Evolutionary conservation across 2,329 filamentous ascomycete genomes (phyloP).

Genomic region (Aspergillus tanneri): DNA sequence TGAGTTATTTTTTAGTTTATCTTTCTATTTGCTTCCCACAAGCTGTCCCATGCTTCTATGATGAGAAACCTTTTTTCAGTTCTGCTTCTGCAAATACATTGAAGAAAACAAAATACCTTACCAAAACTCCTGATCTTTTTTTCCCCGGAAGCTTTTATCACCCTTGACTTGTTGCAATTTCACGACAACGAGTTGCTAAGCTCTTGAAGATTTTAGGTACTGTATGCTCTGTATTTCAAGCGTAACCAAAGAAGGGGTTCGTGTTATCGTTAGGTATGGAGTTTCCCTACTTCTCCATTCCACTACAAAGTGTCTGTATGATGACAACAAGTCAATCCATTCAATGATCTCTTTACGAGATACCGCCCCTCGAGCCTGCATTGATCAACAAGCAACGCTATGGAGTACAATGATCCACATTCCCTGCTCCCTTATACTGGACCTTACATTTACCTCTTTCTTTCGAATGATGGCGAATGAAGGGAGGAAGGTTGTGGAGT

Average conservation of each 20-base stretch:
- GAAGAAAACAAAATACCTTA: constrained; percentile 61
- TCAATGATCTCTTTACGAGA: constrained; percentile 51
- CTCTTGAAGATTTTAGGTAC: constrained; percentile 15
- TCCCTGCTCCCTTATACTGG: constrained; percentile 46
- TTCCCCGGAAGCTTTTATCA: constrained; percentile 11
- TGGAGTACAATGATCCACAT: constrained; percentile 27
- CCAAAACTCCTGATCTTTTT: constrained; percentile 51
- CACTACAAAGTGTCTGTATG: constrained; percentile 39
- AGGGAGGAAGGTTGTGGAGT: constrained; percentile 50
- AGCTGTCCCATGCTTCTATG: constrained; percentile 30
- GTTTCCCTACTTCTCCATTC: constrained; percentile 7
- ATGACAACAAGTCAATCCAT: constrained; percentile 65
- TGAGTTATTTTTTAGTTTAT: constrained; percentile 6
- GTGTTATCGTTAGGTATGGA: constrained; percentile 25
- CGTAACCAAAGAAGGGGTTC: neutral
- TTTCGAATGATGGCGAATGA: constrained; percentile 10
- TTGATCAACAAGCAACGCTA: constrained; percentile 18
- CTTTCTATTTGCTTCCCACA: neutral
- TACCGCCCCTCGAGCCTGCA: constrained; percentile 39
- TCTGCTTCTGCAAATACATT: constrained; percentile 62
- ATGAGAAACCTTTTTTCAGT: constrained; percentile 58
- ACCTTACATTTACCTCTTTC: constrained; percentile 31
- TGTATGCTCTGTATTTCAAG: neutral
- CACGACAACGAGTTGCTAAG: constrained; percentile 14
- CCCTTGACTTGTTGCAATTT: constrained; percentile 3